Conservation (phyloP, 441 rosid species). For the Manihot esculenta region DNA sequence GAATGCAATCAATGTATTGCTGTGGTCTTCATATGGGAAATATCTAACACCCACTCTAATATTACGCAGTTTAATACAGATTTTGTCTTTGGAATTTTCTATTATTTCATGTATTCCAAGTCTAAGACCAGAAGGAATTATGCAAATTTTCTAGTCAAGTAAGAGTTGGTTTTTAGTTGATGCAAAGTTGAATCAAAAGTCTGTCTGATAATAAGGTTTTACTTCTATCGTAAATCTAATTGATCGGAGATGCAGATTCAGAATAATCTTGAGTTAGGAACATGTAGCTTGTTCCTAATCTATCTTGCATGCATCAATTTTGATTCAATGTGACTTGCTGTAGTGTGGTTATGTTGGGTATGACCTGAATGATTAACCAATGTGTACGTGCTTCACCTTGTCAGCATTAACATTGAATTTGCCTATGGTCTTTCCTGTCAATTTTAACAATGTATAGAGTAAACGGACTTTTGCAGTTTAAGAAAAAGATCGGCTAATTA, state of each 20-base stretch:
- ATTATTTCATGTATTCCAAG: background rate
- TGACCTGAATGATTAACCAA: background rate
- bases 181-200: background rate
- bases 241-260: background rate
- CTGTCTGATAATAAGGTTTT: background rate
- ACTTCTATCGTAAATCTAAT: background rate
- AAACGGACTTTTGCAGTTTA: background rate
- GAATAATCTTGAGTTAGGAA: background rate
- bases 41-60: background rate
- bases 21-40: background rate
- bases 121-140: background rate
- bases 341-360: background rate
- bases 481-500: background rate
- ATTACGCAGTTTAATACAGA: too few species aligned
- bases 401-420: background rate
- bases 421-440: background rate
- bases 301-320: background rate
- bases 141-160: background rate
- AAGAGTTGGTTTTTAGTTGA: background rate
- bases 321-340: background rate
- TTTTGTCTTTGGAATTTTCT: background rate
- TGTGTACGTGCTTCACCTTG: background rate
- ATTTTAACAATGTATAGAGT: background rate
- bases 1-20: too few species aligned
- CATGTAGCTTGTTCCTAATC: background rate